Evolutionary conservation across 352 stramenopile genomes (phyloP), one percentile per base, ranked within the genome.

Genomic region (Phytophthora ohioensis): DNA sequence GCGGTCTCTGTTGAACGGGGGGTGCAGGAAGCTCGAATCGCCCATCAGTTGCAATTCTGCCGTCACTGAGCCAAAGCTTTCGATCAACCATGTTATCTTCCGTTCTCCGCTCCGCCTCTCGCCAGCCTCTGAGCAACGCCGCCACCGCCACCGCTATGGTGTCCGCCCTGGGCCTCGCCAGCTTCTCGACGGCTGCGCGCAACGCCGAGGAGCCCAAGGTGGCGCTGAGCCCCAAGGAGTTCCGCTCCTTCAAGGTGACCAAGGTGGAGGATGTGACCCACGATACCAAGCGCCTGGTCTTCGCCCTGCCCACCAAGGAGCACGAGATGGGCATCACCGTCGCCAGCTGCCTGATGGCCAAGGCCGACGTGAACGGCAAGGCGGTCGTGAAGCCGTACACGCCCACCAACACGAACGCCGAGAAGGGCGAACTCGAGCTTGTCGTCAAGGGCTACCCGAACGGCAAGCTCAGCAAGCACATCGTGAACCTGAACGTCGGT

Each of bases 361-460:
- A 87, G 72, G 81, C 81, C 38, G 49, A 73, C 17, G 70, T 91
- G 36, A 64, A 91, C 63, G 81, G 81, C 67, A 88, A 95, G 67
- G 61, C 58, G 8, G 85, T 93, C n/a, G 74, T 93, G 21, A 78
- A 77, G 8, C 89, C 90, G 17, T 97, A 97, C 84, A 97, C 91
- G 46, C 90, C 91, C 13, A 85, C 80, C 38, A 92, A 91, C 69
- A 84, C 81, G 43, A 92, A 92, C 66, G 78, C 63, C 34, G 79
- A 92, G 66, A 90, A 87, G 64, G 90, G 88, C 56, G 60, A 83
- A 73, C 64, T 95, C 17, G 85, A 94, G 62, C 82, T 95, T 32
- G 82, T 96, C 45, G 88, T 97, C 63, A 97, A 97, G 74, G 78
- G 81, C 31, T 97, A 97, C 73, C 82, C 89, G 10, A 77, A 78